These are phyloP conservation scores for Pichia cactophila DNA, from an alignment of 1,139 yeast genomes.

Conservation along the genomic window DNA sequence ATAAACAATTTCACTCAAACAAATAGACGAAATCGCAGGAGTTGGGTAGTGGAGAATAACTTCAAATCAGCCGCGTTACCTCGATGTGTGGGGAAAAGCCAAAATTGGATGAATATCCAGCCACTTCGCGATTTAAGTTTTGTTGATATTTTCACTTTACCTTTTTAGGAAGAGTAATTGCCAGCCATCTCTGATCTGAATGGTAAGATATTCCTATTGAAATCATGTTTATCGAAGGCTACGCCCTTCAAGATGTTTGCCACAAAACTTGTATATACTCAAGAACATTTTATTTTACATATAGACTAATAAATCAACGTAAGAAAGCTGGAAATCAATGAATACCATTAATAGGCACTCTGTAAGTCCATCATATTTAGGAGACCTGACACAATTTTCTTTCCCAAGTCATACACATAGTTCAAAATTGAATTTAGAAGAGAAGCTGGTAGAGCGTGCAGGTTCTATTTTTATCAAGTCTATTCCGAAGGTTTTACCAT, in stretches of 20 bases:
- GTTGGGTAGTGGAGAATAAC: too few relatives aligned
- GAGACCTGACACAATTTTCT: constrained; percentile 3
- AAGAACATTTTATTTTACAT: too few relatives aligned
- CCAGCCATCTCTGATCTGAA: neutral
- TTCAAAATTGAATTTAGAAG: neutral
- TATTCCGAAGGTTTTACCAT: constrained; percentile 11
- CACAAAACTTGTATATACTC: neutral
- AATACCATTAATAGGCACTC: constrained; percentile 1
- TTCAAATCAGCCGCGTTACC: too few relatives aligned
- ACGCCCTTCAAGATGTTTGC: neutral
- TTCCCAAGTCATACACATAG: neutral
- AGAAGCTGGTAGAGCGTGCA: constrained; percentile 9
- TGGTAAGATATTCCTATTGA: too few relatives aligned
- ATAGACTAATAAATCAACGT: too few relatives aligned
- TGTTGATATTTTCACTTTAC: neutral
- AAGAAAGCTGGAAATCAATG: neutral
- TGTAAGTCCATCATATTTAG: constrained; percentile 14
- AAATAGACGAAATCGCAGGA: too few relatives aligned
- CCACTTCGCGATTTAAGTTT: constrained; percentile 3
- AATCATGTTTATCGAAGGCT: neutral
- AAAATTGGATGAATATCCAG: constrained; percentile 1
- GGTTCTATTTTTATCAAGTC: constrained; percentile 15
- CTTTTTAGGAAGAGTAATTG: neutral
- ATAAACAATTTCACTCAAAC: too few relatives aligned
- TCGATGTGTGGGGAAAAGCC: too few relatives aligned